Evolutionary conservation across 1,139 yeast genomes (phyloP), one percentile per base, ranked within the genome.

Genomic region (Eremothecium gossypii): DNA sequence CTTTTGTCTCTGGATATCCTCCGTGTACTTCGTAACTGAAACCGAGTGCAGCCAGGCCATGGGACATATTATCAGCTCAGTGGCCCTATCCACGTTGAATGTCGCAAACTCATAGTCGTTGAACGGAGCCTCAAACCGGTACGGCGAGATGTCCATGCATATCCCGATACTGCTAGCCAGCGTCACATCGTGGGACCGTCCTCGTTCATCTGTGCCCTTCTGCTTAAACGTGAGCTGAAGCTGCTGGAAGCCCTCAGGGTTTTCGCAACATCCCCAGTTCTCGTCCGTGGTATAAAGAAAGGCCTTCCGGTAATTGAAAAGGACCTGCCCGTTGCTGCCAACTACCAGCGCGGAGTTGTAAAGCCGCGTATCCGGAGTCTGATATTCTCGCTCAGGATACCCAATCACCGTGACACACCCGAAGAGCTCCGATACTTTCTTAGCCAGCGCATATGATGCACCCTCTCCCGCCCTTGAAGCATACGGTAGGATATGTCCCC

Each of bases 111-210:
- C 96, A 58, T 73, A 86, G 30, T 68, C 70, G 34, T 73, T 69
- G 62, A 84, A 86, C 1, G 94, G 87, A 1, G 95, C 87, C 50
- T 74, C 69, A 58, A 87, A 89, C 57, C 83, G 73, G 60, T 84
- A 83, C 0, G 96, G 96, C 58, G 85, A 87, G 49, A 89, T 63
- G 61, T 87, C 97, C 97, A 87, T 89, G 60, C 96, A 89, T n/a
- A 89, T 86, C 0, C 96, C 96, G 44, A 87, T 69, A 36, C 78
- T 73, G 0, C 82, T 65, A 9, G 61, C 61, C 32, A 74, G 45
- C 49, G 46, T 45, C 13, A 64, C 45, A 38, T 57, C 58, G 20
- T 45, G 49, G 8, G 44, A 41, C 11, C 49, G 44, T 2, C 48
- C 49, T 11, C 32, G 33, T 10, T 33, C 30, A 30, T 47, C 46